These are phyloP conservation scores for Lycium barbarum DNA, from an alignment of 257 asterid species.

Conservation along the genomic window DNA sequence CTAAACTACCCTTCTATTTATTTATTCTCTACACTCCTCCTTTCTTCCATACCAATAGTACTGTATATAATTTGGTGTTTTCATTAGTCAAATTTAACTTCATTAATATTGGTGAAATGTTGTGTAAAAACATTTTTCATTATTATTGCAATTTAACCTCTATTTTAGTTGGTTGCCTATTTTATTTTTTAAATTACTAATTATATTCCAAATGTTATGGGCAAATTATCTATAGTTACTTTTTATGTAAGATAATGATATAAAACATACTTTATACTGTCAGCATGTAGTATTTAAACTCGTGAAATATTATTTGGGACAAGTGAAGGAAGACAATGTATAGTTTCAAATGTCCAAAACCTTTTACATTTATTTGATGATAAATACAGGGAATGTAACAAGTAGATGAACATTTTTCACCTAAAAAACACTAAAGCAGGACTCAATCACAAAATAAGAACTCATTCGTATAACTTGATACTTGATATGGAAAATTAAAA, in stretches of 20 bases:
- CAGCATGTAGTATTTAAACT: neutral
- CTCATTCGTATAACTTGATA: neutral
- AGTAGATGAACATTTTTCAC: neutral
- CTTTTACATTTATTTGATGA: no score
- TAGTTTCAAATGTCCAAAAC: neutral
- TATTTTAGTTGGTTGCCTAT: no score
- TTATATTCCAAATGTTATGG: neutral
- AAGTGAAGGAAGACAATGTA: neutral
- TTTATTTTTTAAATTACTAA: no score
- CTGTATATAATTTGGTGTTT: neutral
- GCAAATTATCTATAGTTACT: neutral
- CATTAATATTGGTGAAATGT: neutral
- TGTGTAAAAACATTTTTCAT: neutral
- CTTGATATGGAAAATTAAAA: neutral
- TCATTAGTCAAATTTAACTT: neutral
- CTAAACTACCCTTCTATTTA: no score
- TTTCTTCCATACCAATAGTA: no score
- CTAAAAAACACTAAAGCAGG: neutral
- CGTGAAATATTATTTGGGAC: neutral
- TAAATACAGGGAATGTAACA: no score
- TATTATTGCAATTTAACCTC: no score
- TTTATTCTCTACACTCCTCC: no score
- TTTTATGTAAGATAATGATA: neutral
- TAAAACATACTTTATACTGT: no score
- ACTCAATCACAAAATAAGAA: neutral